Conservation (phyloP, 768 basidiomycete genomes). For the Antrodiella citrinella region DNA sequence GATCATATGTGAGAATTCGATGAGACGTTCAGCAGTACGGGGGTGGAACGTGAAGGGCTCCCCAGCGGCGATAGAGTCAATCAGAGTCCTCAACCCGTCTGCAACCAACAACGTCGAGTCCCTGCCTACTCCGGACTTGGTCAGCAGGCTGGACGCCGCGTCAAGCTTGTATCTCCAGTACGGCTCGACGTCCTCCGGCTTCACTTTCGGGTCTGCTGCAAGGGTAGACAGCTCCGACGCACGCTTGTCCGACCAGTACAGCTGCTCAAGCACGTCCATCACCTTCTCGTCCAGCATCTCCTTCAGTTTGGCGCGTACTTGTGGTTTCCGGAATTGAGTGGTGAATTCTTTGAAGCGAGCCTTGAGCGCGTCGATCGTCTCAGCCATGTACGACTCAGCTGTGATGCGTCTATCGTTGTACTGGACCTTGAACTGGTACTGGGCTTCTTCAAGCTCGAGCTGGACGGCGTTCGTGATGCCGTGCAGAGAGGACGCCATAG, state of each 20-base stretch:
- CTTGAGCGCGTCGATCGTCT: slow-evolving; percentile 92
- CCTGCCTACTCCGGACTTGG: slow-evolving; percentile 92
- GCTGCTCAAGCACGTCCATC: slow-evolving; percentile 93
- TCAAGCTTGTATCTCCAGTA: slow-evolving; percentile 98
- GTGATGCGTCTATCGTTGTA: slow-evolving; percentile 94
- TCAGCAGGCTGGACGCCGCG: slow-evolving; percentile 85
- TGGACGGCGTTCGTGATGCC: slow-evolving; percentile 97
- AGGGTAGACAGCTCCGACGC: slow-evolving; percentile 66
- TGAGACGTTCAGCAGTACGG: slow-evolving; percentile 77
- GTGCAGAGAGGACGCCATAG: slow-evolving; percentile 93
- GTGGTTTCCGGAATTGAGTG: slow-evolving; percentile 77
- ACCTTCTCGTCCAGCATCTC: slow-evolving; percentile 91
- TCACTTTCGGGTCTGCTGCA: slow-evolving; percentile 60
- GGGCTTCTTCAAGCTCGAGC: slow-evolving; percentile 92
- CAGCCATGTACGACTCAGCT: slow-evolving; percentile 95
- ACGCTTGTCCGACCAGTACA: slow-evolving; percentile 94
- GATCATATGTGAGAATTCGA: slow-evolving; percentile 89
- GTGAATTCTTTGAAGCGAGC: slow-evolving; percentile 82
- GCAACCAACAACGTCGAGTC: slow-evolving; percentile 93
- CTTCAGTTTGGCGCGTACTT: slow-evolving; percentile 85
- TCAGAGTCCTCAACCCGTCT: slow-evolving; percentile 82
- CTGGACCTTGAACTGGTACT: slow-evolving; percentile 98
- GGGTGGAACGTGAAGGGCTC: slow-evolving; percentile 95
- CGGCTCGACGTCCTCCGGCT: slow-evolving; percentile 70
- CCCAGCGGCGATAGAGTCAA: slow-evolving; percentile 79